A percentile compares a stretch with the other conserved stretches of the same genome.
Evolutionary conservation across 352 stramenopile species (phyloP).

Genomic region (Phytophthora lateralis): DNA sequence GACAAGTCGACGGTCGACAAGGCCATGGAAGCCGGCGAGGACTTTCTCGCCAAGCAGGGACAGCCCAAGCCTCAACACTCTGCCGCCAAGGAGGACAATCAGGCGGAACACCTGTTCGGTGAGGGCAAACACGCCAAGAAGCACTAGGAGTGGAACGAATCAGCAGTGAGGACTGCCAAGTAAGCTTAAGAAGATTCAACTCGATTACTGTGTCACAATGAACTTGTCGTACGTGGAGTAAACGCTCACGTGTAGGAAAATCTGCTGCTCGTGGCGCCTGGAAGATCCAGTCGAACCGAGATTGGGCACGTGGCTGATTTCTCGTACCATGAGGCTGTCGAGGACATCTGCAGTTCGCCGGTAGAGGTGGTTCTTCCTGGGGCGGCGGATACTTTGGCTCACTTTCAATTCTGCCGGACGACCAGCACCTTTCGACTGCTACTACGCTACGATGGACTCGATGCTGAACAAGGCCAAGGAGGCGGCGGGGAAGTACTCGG

Average conservation of each 20-base stretch:
- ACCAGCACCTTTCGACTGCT: slow-evolving; percentile 3
- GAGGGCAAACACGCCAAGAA: slow-evolving; percentile 34
- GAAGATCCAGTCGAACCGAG: slow-evolving; percentile 23
- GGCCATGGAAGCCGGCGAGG: slow-evolving; percentile 29
- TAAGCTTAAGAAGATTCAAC: neutral
- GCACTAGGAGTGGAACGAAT: slow-evolving; percentile 10
- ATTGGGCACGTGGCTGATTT: slow-evolving; percentile 33
- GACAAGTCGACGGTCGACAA: slow-evolving; percentile 37
- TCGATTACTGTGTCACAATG: slow-evolving; percentile 2
- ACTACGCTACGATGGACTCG: slow-evolving; percentile 26
- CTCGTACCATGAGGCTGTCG: slow-evolving; percentile 8
- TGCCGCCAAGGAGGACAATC: slow-evolving; percentile 29
- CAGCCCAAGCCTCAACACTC: slow-evolving; percentile 24
- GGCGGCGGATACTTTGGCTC: slow-evolving; percentile 6
- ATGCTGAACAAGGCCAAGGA: slow-evolving; percentile 37
- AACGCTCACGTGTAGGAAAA: neutral
- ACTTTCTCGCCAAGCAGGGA: slow-evolving; percentile 38
- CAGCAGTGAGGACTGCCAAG: neutral
- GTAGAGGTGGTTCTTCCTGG: slow-evolving; percentile 1
- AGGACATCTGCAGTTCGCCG: neutral
- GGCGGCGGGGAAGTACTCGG: slow-evolving; percentile 18
- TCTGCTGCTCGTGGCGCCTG: slow-evolving; percentile 1
- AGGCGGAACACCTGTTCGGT: slow-evolving; percentile 27
- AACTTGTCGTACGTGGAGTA: neutral
- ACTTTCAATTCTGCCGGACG: slow-evolving; percentile 22